Evolutionary conservation across 805 yeast genomes (phyloP), one percentile per base, ranked within the genome.

Genomic region (Wickerhamomyces xylosicus): DNA sequence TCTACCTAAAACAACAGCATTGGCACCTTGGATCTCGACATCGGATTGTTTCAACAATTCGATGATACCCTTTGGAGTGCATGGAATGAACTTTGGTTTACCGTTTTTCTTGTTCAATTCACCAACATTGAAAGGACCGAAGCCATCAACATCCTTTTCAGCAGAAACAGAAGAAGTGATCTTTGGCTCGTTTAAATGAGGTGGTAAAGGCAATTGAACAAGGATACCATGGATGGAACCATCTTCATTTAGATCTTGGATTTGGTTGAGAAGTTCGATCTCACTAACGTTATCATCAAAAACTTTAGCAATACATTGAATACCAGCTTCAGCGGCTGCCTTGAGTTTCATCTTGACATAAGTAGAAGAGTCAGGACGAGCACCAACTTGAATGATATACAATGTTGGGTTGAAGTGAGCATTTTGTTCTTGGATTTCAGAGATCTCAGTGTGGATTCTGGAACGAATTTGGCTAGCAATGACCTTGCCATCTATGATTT

Each of bases 1-100:
- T 57, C 97, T 76, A 39, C 98, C 97, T 43, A 92, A 67, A 18
- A 90, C 97, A 42, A 89, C 95, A 16, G 94, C 95, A 45, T 72
- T 72, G 50, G 85, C 75, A 41, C 97, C 97, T n/a, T 73, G 58
- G 41, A 87, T 63, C 25, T 66, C 62, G 19, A 85, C 74, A 8
- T 80, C 77, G 36, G 85, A 73, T 47, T 79, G 71, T 50, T 81
- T 74, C 53, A 90, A 69, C 53, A 90, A 66, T 53, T 78, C 82
- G 67, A 90, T 79, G 52, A 87, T 76, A 42, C 98, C 98, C 62
- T 80, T 78, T 40, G 98, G 98, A 21, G 98, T 90, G 65, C 97
- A 90, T 28, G 98, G 97, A 47, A 80, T 69, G 61, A 86, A 89
- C 43, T 66, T 62, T 25, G 97, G 95, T 29, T 66, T 57, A 18